Percentiles rank a stretch among this genome's conserved stretches.
phyloP scores from a whole-genome alignment of 2,329 filamentous ascomycete species.

The Penicillium olsonii region DNA sequence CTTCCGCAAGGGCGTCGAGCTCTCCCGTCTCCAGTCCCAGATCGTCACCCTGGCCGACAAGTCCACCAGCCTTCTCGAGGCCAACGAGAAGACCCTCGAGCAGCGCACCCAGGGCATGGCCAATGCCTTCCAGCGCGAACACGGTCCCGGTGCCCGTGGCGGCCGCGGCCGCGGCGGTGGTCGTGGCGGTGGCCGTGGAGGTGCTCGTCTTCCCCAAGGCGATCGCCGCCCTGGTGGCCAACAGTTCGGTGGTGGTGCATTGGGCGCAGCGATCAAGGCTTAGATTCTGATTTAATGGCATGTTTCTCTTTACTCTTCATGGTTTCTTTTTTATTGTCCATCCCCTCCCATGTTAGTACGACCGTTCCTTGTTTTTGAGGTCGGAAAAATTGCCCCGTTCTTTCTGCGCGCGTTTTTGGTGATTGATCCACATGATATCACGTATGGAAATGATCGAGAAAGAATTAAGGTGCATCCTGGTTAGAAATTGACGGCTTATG shows the following conservation, averaged over 20 bases:
- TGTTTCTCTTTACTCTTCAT: constrained; percentile 26
- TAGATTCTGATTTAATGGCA: constrained; percentile 42
- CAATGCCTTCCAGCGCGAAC: constrained; percentile 93
- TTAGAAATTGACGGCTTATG: constrained; percentile 16
- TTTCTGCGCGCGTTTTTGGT: constrained; percentile 17
- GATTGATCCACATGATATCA: constrained; percentile 17
- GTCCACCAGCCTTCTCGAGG: constrained; percentile 92
- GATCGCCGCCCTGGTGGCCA: constrained; percentile 50
- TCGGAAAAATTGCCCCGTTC: constrained; percentile 17
- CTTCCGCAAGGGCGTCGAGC: constrained; percentile 98
- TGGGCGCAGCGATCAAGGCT: constrained; percentile 54
- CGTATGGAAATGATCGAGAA: constrained; percentile 17
- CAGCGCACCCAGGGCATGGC: constrained; percentile 94
- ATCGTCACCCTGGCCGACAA: constrained; percentile 94
- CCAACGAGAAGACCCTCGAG: constrained; percentile 95
- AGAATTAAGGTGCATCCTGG: constrained; percentile 16
- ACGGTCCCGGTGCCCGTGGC: constrained; percentile 69
- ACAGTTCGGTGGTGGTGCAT: constrained; percentile 53
- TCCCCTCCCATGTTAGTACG: constrained; percentile 14
- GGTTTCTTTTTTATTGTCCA: constrained; percentile 24
- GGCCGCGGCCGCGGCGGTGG: constrained; percentile 56
- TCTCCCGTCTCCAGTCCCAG: constrained; percentile 91
- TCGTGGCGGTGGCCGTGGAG: constrained; percentile 40
- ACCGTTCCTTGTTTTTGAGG: constrained; percentile 13
- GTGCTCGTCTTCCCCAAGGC: constrained; percentile 40